phyloP scores from a whole-genome alignment of 208 protist genomes.

The Acanthamoeba sp. region DNA sequence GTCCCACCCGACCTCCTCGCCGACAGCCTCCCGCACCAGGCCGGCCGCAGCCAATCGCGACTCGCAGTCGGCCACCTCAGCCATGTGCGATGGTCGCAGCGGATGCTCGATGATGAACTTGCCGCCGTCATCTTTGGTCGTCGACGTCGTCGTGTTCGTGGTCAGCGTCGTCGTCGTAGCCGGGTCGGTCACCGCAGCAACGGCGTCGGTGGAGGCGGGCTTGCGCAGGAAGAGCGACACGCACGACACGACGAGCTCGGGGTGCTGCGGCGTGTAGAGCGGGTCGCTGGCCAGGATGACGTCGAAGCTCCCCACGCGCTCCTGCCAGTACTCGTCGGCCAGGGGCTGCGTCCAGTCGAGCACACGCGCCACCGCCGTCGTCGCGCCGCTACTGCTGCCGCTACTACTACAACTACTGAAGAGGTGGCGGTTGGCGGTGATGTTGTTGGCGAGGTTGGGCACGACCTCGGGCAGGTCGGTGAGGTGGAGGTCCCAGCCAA shows the following conservation, averaged over 20 bases:
- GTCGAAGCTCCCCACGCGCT: neutral
- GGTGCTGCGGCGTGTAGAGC: slow-evolving; percentile 17
- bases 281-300: slow-evolving; percentile 21
- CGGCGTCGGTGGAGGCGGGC: neutral
- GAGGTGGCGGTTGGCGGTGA: neutral
- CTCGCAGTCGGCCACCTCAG: neutral
- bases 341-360: slow-evolving; percentile 18
- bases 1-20: slow-evolving; percentile 24
- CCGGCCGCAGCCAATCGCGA: neutral
- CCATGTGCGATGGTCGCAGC: neutral
- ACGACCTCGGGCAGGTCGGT: slow-evolving; percentile 25
- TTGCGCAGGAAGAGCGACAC: slow-evolving; percentile 11
- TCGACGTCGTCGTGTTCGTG: neutral
- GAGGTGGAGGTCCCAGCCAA: neutral
- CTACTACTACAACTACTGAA: too few species aligned
- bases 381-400: too few species aligned
- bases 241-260: neutral
- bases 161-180: too few species aligned
- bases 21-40: neutral
- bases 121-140: neutral
- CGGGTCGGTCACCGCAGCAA: too few species aligned
- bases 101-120: slow-evolving; percentile 23
- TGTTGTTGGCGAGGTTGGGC: neutral
- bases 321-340: neutral
- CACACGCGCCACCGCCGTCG: neutral